Evolutionary conservation across 2,329 filamentous ascomycete genomes (phyloP).

Genomic region (Cordyceps cicadae): DNA sequence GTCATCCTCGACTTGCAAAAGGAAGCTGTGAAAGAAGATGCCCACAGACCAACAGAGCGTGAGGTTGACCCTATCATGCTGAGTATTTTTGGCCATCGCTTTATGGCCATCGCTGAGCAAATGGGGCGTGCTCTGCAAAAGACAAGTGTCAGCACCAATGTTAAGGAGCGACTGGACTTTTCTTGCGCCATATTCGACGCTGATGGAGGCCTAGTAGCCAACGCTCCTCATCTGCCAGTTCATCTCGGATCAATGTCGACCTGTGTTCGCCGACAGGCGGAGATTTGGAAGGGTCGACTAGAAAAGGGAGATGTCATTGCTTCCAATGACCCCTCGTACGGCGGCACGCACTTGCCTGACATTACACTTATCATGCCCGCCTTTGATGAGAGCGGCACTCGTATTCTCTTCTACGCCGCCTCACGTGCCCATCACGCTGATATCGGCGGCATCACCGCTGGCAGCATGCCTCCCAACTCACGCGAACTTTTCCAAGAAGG

Average conservation of each 20-base stretch:
- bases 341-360: conserved; percentile 74
- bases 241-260: conserved; percentile 79
- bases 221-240: conserved; percentile 71
- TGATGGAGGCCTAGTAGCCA: conserved; percentile 66
- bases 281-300: conserved; percentile 70
- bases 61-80: conserved; percentile 61
- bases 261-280: conserved; percentile 67
- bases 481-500: conserved; percentile 56
- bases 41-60: background rate
- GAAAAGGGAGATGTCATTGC: conserved; percentile 74
- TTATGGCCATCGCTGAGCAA: conserved; percentile 81
- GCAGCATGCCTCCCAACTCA: conserved; percentile 72
- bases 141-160: conserved; percentile 72
- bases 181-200: conserved; percentile 74
- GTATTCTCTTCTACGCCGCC: conserved; percentile 75
- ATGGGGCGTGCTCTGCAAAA: conserved; percentile 76
- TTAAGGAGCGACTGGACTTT: conserved; percentile 76
- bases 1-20: conserved; percentile 78
- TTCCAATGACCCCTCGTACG: conserved; percentile 75
- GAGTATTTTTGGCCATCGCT: conserved; percentile 72
- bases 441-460: conserved; percentile 72
- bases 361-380: conserved; percentile 75
- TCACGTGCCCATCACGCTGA: conserved; percentile 78
- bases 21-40: conserved; percentile 30
- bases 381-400: conserved; percentile 54